Evolutionary conservation across 2,329 filamentous ascomycete species (phyloP), one percentile per base, ranked within the genome.

Genomic region (Pyrenochaeta sp.): DNA sequence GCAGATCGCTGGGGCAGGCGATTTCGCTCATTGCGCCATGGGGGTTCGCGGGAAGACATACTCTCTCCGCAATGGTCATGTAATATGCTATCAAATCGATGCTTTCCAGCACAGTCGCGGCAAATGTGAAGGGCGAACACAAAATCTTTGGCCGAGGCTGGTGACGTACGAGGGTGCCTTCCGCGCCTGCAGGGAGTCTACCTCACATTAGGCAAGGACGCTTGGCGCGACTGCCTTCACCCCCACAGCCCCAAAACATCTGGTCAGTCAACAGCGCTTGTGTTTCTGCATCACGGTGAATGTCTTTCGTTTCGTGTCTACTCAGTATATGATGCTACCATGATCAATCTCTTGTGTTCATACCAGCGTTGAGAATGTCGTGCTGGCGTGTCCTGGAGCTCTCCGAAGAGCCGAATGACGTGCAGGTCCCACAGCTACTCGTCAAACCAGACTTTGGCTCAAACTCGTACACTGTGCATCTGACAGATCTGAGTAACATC

Each of bases 401-500:
- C 10, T 63, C 59, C 14, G 64, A 71, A 42, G 54, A 61, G 42
- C 47, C 56, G 1, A 51, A 59, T 20, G 53, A 45, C 55, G 59
- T 68, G 33, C 54, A 56, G 21, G 53, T 87, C 5, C 89, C 89
- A 10, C 78, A 82, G 32, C 80, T 93, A 7, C 79, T 93, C 30
- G 79, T 90, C 37, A 89, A 89, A 56, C 78, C 83, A 17, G 67
- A 74, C 23, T 86, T 89, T 65, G 77, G 77, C 4, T 45, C 78
- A 14, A 75, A 81, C 41, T 82, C 85, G 10, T 93, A 93, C 76
- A 81, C 78, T 1, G 71, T 93, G 23, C 81, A 85, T 52, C 69
- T 94, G 33, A 91, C 89, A 2, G 90, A 94, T 69, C 80, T 92
- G 54, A 87, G 84, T 68, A 84, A 87, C 60, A 78, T 92, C n/a